Percentiles rank a stretch among this genome's conserved stretches.
Evolutionary conservation across 768 basidiomycete genomes (phyloP).

Genomic region (Boletus bicolor): DNA sequence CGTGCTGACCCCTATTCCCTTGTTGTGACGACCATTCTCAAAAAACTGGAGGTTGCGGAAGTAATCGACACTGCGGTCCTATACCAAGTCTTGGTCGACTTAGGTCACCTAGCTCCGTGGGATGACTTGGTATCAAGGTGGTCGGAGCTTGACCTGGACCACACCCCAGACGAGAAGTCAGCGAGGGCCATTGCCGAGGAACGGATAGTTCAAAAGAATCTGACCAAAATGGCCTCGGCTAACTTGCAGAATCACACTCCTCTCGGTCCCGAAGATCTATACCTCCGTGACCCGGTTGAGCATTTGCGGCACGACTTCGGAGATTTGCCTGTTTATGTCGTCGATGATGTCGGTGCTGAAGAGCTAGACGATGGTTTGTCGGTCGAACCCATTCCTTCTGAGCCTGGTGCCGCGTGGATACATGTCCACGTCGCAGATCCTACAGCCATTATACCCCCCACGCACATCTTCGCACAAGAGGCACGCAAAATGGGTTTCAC

Average conservation of each 20-base stretch:
- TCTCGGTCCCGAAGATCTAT: constrained; percentile 63
- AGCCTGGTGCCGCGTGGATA: constrained; percentile 68
- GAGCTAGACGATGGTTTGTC: constrained; percentile 96
- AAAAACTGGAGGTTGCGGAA: constrained; percentile 44
- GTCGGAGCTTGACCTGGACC: constrained; percentile 32
- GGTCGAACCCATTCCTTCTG: constrained; percentile 60
- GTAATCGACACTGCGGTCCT: constrained; percentile 28
- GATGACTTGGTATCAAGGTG: constrained; percentile 55
- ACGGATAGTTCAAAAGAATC: constrained; percentile 20
- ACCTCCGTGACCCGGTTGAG: constrained; percentile 60
- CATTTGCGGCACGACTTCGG: constrained; percentile 85
- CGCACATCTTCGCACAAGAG: constrained; percentile 54
- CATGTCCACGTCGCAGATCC: constrained; percentile 95
- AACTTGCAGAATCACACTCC: constrained; percentile 25
- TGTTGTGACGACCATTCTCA: constrained; percentile 54
- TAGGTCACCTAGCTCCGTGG: constrained; percentile 82
- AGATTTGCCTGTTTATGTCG: constrained; percentile 73
- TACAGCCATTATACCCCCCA: constrained; percentile 70
- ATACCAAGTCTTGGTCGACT: constrained; percentile 54
- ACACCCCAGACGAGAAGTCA: constrained; percentile 25
- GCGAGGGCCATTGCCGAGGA: constrained; percentile 33
- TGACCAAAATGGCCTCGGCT: constrained; percentile 9
- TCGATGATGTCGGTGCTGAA: constrained; percentile 75
- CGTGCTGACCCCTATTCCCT: constrained; percentile 65
- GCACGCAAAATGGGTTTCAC: constrained; percentile 55